A percentile compares a stretch with the other conserved stretches of the same genome.
phyloP scores from a whole-genome alignment of 345 rosid species.

The Reutealis trisperma region DNA sequence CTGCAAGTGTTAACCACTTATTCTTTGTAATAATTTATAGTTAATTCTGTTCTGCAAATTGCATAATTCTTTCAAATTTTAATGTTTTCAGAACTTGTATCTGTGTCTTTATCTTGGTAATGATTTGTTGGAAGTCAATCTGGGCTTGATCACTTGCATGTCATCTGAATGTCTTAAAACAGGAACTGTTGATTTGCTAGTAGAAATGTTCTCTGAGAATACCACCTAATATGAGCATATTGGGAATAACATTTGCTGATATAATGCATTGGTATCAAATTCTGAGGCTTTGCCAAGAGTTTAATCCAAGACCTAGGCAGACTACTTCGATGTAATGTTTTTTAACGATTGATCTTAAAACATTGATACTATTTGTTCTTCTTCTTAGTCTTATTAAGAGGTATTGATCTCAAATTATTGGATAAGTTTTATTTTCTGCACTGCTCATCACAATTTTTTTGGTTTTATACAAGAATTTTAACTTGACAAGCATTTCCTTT shows the following conservation, averaged over 20 bases:
- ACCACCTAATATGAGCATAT: not conserved
- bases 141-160: not conserved
- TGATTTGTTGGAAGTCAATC: not conserved
- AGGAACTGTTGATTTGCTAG: not conserved
- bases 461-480: constrained; percentile 11
- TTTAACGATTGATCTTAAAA: not conserved
- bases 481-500: not conserved
- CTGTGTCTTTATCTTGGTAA: not conserved
- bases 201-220: not conserved
- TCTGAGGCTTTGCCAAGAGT: not conserved
- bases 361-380: not conserved
- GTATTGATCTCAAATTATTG: not conserved
- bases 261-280: not conserved
- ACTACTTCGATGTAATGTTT: not conserved
- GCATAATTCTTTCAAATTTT: not conserved
- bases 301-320: not conserved
- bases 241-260: not conserved
- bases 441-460: not conserved
- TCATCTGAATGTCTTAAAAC: not conserved
- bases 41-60: not conserved
- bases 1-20: not conserved
- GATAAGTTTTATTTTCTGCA: not conserved
- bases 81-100: not conserved
- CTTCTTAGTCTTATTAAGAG: not conserved
- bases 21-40: not conserved